Evolutionary conservation across 1,139 yeast species (phyloP), one percentile per base, ranked within the genome.

Genomic region (Sugiyamaella grinbergsii): DNA sequence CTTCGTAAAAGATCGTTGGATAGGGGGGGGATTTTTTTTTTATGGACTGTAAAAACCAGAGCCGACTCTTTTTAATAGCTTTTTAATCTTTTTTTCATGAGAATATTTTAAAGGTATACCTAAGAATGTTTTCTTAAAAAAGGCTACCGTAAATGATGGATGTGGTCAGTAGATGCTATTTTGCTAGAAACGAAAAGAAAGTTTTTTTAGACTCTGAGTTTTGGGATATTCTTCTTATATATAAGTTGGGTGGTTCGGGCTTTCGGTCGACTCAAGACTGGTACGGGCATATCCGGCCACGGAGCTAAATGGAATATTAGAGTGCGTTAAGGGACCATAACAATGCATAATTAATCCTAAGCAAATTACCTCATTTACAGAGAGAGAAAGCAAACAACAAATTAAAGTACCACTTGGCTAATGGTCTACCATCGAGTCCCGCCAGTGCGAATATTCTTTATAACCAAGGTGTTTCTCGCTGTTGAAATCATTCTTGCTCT

Each of bases 41-140:
- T 10, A 20, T 23, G 23, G n/a, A n/a, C n/a, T n/a, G n/a, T n/a
- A 26, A 40, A 40, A 28, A 28, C 44, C 23, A 20, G 28, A 28
- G n/a, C 28, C 24, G 33, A 19, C 13, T 26, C 33, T 15, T n/a
- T 28, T 40, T 18, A 28, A 19, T 10, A 28, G 22, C 5, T 28
- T 28, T 40, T 40, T 13, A 40, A 24, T 40, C 44, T 40, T 29
- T 40, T 40, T 40, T 36, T 28, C 44, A 40, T 40, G 44, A 16
- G 44, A 28, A 15, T 23, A n/a, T 20, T 40, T 26, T 11, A 28
- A 18, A 11, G 13, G 33, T 15, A 18, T 16, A 20, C 29, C 31
- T 13, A 33, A 33, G 19, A 2, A 4, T n/a, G n/a, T n/a, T n/a
- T n/a, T n/a, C n/a, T n/a, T n/a, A n/a, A 3, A 34, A 15, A 34